Base-by-base conservation (phyloP, 495 filamentous ascomycete species). In the Xylaria nigripes region DNA sequence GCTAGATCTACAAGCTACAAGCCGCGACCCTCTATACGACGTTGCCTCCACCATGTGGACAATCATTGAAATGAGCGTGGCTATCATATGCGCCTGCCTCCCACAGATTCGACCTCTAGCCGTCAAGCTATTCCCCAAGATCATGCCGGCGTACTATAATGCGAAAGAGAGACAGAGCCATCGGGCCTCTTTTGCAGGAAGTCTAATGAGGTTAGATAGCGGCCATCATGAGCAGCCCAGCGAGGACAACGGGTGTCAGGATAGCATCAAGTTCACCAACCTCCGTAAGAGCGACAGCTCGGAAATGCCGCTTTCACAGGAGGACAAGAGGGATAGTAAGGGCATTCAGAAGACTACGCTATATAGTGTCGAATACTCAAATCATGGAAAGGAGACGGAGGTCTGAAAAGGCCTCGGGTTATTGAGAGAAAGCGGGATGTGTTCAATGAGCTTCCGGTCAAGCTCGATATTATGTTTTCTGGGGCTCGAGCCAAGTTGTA, bases 31-130 rank as follows among this genome's bases (percentile, higher is more conserved):
- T 13, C 58, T 59, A 2, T 64, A 61, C 46, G 55, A 71, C 19
- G 62, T 78, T 18, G 58, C 55, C 6, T 72, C 70, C 2, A 71
- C 70, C 0, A 72, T 75, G 63, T 80, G 72, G 73, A 74, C 74
- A 2, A 58, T 73, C 7, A 68, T 74, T 38, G 76, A 78, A 53
- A 65, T 70, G 46, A 72, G 74, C 48, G 60, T 72, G 4, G 74
- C 69, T 8, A 72, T 78, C 47, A 71, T 78, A 23, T 77, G 72
- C 55, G 75, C 75, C 34, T 77, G 71, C 50, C 66, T 79, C 15
- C 76, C 76, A 2, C 43, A 47, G 13, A 38, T 54, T 1, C 24
- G 22, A 1, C 16, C 6, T 15, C 32, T 54, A 0, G 13, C 24
- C 15, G 21, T 45, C 15, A 54, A 47, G 9, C n/a, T 53, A 2